A percentile compares a stretch with the other conserved stretches of the same genome.
These are phyloP conservation scores for Rhizophlyctis rosea DNA, from an alignment of 192 early-diverging fungal species.

Conservation along the genomic window DNA sequence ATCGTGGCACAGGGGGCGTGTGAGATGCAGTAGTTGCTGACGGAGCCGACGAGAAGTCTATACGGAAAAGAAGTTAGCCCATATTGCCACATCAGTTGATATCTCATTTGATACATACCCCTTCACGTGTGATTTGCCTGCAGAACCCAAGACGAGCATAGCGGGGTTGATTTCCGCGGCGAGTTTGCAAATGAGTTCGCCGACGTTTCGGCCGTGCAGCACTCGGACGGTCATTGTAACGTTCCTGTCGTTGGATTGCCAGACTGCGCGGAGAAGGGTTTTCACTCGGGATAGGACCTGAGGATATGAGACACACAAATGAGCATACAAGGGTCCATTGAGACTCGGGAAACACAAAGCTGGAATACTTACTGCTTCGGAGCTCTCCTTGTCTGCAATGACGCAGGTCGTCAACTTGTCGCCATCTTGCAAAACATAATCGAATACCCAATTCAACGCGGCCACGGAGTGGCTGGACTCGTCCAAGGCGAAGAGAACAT, in stretches of 20 bases:
- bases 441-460: conserved; percentile 39
- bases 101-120: conserved; percentile 7
- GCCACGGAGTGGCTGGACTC: conserved; percentile 39
- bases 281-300: conserved; percentile 29
- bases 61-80: background rate
- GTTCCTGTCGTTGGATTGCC: conserved; percentile 26
- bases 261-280: conserved; percentile 38
- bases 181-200: conserved; percentile 29
- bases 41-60: conserved; percentile 34
- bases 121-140: conserved; percentile 41
- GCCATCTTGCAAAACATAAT: conserved; percentile 19
- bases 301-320: conserved; percentile 1
- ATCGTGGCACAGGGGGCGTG: conserved; percentile 38
- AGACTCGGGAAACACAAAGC: background rate
- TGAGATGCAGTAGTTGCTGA: conserved; percentile 35
- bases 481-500: conserved; percentile 37
- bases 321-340: conserved; percentile 3
- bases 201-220: conserved; percentile 17
- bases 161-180: conserved; percentile 35
- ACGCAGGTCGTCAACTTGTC: conserved; percentile 37
- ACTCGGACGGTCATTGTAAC: conserved; percentile 27
- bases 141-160: conserved; percentile 41
- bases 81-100: background rate
- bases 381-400: conserved; percentile 30
- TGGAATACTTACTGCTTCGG: conserved; percentile 11